Base-by-base conservation (phyloP, 495 filamentous ascomycete species). In the Glutinoglossum americanum region DNA sequence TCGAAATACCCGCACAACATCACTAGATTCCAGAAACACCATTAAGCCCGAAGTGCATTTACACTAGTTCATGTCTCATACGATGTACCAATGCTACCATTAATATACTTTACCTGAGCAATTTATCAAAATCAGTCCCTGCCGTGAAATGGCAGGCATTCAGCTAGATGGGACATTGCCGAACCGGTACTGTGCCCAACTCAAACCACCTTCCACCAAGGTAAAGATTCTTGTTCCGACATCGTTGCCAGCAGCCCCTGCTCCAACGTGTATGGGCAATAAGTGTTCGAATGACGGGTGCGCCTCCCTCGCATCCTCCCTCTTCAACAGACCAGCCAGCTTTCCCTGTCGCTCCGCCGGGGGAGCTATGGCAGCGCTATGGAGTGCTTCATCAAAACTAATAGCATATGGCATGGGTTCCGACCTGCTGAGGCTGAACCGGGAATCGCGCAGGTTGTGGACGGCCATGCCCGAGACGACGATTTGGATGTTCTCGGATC, bases 391-490 rank as follows among this genome's bases (percentile, higher is more conserved):
- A 68, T 92, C 85, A 60, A 94, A 94, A 48, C 77, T 80, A 21
- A 73, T 72, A n/a, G 75, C 72, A 66, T 88, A 87, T n/a, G 79
- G 79, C 64, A 82, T 41, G 27, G 25, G 41, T 6, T 59, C 64
- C 19, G 73, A 62, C n/a, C 71, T 67, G 5, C 69, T 73, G 55
- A 65, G 68, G 1, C 72, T 65, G 53, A 70, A 70, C 11, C 72
- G 71, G 60, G 83, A 25, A 62, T 88, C 85, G n/a, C 80, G 74
- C 39, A 89, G 73, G 64, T 92, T 92, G 64, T 92, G 87, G 25
- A 89, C 88, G 0, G 83, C 83, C 86, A 90, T 89, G n/a, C 88
- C 87, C 0, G 84, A 82, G 21, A 77, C 76, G 47, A 94, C 80
- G 51, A 93, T 80, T 33, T 85, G 71, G 53, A 92, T 75, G 49